Evolutionary conservation across 768 basidiomycete species (phyloP), one percentile per base, ranked within the genome.

Genomic region (Coprinopsis cinerea): DNA sequence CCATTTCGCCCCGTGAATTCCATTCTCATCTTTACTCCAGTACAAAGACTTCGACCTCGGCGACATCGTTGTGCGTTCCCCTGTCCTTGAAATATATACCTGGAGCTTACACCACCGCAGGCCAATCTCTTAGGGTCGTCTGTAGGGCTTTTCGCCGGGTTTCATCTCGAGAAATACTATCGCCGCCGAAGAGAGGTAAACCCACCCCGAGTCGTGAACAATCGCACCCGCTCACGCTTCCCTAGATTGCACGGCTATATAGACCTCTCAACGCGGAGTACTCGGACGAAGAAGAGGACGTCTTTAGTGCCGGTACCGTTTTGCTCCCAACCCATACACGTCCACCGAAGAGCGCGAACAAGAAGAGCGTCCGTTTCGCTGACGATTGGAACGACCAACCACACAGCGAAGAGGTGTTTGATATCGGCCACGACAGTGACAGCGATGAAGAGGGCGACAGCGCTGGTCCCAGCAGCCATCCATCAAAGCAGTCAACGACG

Each of bases 71-170:
- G 89, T 92, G 46, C 50, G 65, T 55, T 20, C 3, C 47, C 22
- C 34, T 18, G 18, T 39, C 15, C 13, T n/a, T n/a, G n/a, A n/a
- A n/a, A n/a, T n/a, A n/a, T n/a, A n/a, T n/a, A n/a, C 47, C n/a
- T 45, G 10, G 15, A 15, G 25, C 28, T 35, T 14, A 57, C 46
- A 47, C 51, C 51, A 39, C 45, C 35, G n/a, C 53, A 92, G 90
- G 90, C 90, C 14, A 92, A 92, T 60, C 63, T 90, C 22, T 63
- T 84, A 13, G 90, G 90, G 27, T 85, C 87, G 0, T 69, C 77
- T 2, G 61, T 86, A 4, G 90, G 90, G 3, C 69, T 92, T 4
- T 79, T 77, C 55, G 61, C 72, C 34, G 73, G 84, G 0, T 91
- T 81, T 61, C 66, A 88, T 52, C 62, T 87, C 42, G 90, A 92